Conservation (phyloP, 2,329 filamentous ascomycete genomes). For the Neofusicoccum umdonicola region DNA sequence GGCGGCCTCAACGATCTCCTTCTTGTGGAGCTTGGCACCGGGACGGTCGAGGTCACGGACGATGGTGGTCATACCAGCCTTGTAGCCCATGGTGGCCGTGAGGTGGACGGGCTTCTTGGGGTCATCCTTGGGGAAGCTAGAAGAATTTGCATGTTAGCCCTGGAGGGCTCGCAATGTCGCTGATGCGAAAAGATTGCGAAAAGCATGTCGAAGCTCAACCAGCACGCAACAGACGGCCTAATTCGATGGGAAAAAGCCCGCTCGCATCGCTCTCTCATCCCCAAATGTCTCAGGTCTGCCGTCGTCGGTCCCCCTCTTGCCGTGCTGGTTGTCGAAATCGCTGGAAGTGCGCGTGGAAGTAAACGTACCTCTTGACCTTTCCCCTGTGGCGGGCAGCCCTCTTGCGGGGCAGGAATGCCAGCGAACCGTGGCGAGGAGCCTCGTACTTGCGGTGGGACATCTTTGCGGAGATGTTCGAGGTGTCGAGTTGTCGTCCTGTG, state of each 20-base stretch:
- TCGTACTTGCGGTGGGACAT: conserved; percentile 69
- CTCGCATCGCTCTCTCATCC: background rate
- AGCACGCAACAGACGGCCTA: background rate
- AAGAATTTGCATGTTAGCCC: conserved; percentile 5
- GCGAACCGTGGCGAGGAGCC: conserved; percentile 85
- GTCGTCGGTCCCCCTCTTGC: background rate
- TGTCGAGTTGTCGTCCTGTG: conserved; percentile 14
- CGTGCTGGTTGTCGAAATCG: conserved; percentile 15
- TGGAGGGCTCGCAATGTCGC: background rate
- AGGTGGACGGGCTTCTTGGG: conserved; percentile 99
- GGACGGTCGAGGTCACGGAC: conserved; percentile 99
- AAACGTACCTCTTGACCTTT: conserved; percentile 94
- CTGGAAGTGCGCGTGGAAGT: background rate
- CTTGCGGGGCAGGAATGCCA: conserved; percentile 67
- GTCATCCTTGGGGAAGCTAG: conserved; percentile 99
- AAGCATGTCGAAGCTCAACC: background rate
- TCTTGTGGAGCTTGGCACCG: conserved; percentile 98
- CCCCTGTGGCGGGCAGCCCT: conserved; percentile 89
- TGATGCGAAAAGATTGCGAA: background rate
- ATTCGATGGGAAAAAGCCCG: background rate
- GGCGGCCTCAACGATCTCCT: conserved; percentile 45
- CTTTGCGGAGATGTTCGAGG: conserved; percentile 14
- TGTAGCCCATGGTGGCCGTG: conserved; percentile 98
- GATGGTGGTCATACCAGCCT: conserved; percentile 99
- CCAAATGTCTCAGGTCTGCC: too few species aligned